A percentile compares a stretch with the other conserved stretches of the same genome.
phyloP scores from a whole-genome alignment of 805 yeast species.

The Suhomyces canberraensis region DNA sequence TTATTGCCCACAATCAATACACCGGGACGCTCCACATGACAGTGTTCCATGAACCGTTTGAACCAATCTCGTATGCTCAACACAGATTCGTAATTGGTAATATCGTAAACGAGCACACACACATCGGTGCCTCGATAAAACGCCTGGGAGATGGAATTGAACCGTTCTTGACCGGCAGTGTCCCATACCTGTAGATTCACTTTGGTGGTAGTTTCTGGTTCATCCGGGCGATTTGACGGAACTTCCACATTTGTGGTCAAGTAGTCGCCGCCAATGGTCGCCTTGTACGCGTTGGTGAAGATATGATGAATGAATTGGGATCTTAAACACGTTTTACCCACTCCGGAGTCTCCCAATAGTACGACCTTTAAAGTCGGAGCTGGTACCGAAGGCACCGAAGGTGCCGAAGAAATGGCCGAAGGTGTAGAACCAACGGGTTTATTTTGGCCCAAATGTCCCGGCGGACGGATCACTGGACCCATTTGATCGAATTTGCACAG shows the following conservation, averaged over 20 bases:
- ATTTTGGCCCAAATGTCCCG: too few relatives aligned
- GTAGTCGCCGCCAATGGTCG: conserved; percentile 60
- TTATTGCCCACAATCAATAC: conserved; percentile 55
- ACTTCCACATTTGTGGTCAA: conserved; percentile 38
- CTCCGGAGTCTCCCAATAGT: conserved; percentile 57
- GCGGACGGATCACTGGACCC: background rate
- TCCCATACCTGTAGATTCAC: conserved; percentile 56
- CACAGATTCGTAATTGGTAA: conserved; percentile 50
- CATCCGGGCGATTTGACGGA: background rate
- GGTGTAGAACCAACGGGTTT: too few relatives aligned
- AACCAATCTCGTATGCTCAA: conserved; percentile 48
- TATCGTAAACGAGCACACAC: conserved; percentile 51
- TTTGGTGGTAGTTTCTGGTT: conserved; percentile 1
- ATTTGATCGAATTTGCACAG: background rate
- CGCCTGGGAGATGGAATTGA: conserved; percentile 49
- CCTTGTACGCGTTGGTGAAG: conserved; percentile 54
- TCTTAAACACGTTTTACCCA: conserved; percentile 57
- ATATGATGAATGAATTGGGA: conserved; percentile 54
- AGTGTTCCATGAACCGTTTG: conserved; percentile 44
- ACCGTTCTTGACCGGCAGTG: conserved; percentile 47
- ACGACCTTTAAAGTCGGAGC: conserved; percentile 43
- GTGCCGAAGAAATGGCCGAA: too few relatives aligned
- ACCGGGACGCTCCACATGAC: conserved; percentile 46
- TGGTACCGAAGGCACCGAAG: background rate
- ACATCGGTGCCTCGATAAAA: conserved; percentile 60